A percentile compares a stretch with the other conserved stretches of the same genome.
phyloP scores from a whole-genome alignment of 441 rosid genomes.

The Corymbia calophylla region DNA sequence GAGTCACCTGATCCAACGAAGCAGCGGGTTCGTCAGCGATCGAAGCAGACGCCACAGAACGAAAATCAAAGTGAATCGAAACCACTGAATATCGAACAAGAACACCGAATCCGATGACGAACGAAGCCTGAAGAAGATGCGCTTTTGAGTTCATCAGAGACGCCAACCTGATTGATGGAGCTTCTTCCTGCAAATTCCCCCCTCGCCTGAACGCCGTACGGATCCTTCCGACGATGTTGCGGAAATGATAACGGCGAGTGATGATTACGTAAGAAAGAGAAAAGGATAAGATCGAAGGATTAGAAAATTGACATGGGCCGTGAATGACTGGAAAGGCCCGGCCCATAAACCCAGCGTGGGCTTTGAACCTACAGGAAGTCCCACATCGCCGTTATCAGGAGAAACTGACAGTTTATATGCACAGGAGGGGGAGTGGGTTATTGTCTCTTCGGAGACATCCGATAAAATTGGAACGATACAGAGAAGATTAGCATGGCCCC shows the following conservation, averaged over 20 bases:
- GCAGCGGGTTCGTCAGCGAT: background rate
- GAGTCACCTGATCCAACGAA: background rate
- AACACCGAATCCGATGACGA: background rate
- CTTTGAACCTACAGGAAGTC: background rate
- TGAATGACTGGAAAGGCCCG: background rate
- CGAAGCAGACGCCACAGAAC: background rate
- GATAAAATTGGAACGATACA: constrained; percentile 15
- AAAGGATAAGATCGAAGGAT: background rate
- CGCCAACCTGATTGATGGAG: background rate
- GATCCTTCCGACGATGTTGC: background rate
- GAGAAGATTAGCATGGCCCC: constrained; percentile 17
- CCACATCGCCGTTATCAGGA: rapidly evolving
- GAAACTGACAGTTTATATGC: rapidly evolving
- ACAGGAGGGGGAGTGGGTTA: rapidly evolving
- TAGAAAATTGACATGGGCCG: background rate
- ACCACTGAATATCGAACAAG: background rate
- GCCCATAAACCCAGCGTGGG: background rate
- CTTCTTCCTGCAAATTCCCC: background rate
- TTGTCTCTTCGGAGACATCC: background rate
- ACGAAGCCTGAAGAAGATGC: background rate
- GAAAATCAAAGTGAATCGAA: background rate
- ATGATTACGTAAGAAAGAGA: background rate
- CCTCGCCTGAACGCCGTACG: background rate
- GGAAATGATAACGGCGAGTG: background rate
- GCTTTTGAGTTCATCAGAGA: background rate